Base-by-base conservation (phyloP, 2,329 filamentous ascomycete genomes). In the Trichoderma koningii region DNA sequence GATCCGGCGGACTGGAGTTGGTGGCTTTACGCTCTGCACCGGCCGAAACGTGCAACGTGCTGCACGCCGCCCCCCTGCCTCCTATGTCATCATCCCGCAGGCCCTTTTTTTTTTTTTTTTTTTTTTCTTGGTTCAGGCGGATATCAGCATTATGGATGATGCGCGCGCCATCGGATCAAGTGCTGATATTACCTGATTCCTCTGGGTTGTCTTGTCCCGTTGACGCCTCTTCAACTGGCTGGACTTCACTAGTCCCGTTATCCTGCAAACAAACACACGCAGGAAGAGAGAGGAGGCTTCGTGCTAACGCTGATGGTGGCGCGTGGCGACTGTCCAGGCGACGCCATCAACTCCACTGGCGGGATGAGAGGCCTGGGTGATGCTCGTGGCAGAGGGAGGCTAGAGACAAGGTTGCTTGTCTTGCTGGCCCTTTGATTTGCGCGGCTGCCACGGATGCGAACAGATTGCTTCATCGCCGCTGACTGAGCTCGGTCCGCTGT, bases 21-120 rank as follows among this genome's bases (percentile, higher is more conserved):
- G 59, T 62, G 48, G 59, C 59, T 45, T 52, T 52, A 53, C 17
- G 26, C 59, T 62, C 47, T 53, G 17, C 48, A 62, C 42, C 38
- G 48, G 38, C 34, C 3, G 48, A 44, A n/a, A 62, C 52, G 48
- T 53, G 48, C 52, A n/a, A 62, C 52, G 59, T 45, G 48, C 52
- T 48, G 19, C 59, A 44, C 59, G 21, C 57, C 47, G 45, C 47
- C 17, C 55, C 28, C 19, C 17, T 12, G 28, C 45, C 19, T 45
- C 26, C 34, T 44, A 42, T 42, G 34, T 62, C 38, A 52, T 45
- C 15, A 19, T 44, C 28, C 15, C 30, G 47, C 59, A 57, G 59
- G 15, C 26, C 6, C 42, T 23, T 15, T 26, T 52, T n/a, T n/a
- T n/a, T n/a, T n/a, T n/a, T n/a, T n/a, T n/a, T n/a, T n/a, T n/a